Conservation (phyloP, 2,329 filamentous ascomycete species). For the Fusarium papillatum region DNA sequence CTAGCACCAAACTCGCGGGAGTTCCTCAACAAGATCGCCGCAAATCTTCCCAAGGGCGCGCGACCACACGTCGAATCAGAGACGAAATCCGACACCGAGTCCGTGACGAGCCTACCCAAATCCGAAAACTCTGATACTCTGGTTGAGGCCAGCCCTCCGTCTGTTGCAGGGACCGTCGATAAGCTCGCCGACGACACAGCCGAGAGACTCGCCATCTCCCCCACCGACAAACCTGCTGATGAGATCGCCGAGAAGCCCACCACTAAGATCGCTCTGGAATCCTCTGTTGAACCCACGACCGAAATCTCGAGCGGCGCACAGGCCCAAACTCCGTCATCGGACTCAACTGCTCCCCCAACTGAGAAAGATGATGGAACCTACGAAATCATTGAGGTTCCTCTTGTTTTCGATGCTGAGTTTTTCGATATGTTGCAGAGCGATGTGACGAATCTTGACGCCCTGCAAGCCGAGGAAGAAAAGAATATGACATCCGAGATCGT, state of each 20-base stretch:
- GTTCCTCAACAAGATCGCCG: conserved; percentile 73
- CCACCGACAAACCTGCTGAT: neutral
- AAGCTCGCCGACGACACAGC: conserved; percentile 21
- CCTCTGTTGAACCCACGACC: neutral
- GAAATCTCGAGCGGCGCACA: neutral
- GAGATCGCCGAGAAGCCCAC: neutral
- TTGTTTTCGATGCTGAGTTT: conserved; percentile 84
- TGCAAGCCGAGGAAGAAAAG: conserved; percentile 77
- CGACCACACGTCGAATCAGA: conserved; percentile 6
- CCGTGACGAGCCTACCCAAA: neutral
- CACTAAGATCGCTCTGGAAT: neutral
- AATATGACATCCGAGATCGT: conserved; percentile 74
- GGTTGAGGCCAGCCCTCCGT: conserved; percentile 1
- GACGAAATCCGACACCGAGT: conserved; percentile 16
- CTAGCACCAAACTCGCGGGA: conserved; percentile 74
- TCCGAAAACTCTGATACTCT: conserved; percentile 8
- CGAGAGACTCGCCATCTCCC: conserved; percentile 21
- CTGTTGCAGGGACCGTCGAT: conserved; percentile 13
- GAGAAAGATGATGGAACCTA: conserved; percentile 30
- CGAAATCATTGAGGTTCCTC: conserved; percentile 76
- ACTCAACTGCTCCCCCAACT: neutral
- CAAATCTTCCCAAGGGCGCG: conserved; percentile 50
- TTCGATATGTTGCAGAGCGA: conserved; percentile 82
- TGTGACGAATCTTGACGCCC: conserved; percentile 75
- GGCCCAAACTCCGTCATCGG: neutral